Evolutionary conservation across 2,329 filamentous ascomycete species (phyloP), one percentile per base, ranked within the genome.

Genomic region (Tympanopsis confertula): DNA sequence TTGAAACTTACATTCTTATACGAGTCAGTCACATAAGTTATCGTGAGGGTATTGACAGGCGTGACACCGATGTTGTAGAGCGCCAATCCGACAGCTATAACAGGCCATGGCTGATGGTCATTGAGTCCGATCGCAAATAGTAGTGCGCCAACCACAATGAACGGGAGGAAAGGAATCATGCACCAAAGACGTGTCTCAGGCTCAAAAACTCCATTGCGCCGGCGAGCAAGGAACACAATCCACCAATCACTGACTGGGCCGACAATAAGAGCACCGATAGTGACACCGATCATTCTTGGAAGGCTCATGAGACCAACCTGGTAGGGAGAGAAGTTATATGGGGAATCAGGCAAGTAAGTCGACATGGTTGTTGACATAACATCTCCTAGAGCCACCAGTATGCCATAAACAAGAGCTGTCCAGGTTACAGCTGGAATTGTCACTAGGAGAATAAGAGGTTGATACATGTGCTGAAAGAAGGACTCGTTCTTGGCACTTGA

Each of bases 221-320:
- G n/a, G n/a, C n/a, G n/a, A n/a, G n/a, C n/a, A n/a, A n/a, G n/a
- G n/a, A n/a, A n/a, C n/a, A n/a, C n/a, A n/a, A n/a, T n/a, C n/a
- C n/a, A n/a, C n/a, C n/a, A n/a, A n/a, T n/a, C n/a, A n/a, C n/a
- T n/a, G n/a, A n/a, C n/a, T n/a, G n/a, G n/a, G n/a, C n/a, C n/a
- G n/a, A n/a, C n/a, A n/a, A n/a, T n/a, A n/a, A n/a, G n/a, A n/a
- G n/a, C n/a, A n/a, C n/a, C n/a, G n/a, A n/a, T n/a, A n/a, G n/a
- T n/a, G n/a, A n/a, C n/a, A n/a, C 62, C 62, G 28, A 66, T 55
- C 38, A 69, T 58, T 1, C 56, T 48, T 0, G 59, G 49, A 2
- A 66, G 19, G 22, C 47, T 56, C 47, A 65, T 56, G 1, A 64
- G 47, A 0, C 62, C 63, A 10, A 66, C 51, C 12, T 53, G 47